Evolutionary conservation across 1,284 basidiomycete species (phyloP).

Genomic region (Malassezia dermatis): DNA sequence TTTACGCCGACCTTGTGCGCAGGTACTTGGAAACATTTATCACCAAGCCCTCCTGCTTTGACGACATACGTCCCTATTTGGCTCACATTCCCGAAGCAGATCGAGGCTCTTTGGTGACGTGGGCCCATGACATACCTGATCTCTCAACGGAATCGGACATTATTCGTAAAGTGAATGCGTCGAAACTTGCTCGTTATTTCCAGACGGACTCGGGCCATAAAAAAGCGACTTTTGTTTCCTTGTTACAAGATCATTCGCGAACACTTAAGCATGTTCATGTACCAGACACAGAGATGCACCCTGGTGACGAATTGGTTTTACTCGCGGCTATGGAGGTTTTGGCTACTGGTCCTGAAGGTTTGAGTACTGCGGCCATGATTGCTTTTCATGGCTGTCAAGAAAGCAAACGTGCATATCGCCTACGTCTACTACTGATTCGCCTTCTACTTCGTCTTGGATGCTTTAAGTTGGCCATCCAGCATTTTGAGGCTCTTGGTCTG

Average conservation of each 20-base stretch:
- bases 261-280: constrained; percentile 1
- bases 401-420: constrained; percentile 5
- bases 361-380: not conserved
- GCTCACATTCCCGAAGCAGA: not conserved
- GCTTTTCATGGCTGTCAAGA: not conserved
- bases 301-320: constrained; percentile 12
- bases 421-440: constrained; percentile 7
- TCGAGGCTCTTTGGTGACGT: not conserved
- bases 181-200: constrained; percentile 4
- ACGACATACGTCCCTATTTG: constrained; percentile 9
- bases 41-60: constrained; percentile 10
- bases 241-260: not conserved
- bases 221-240: not conserved
- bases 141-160: constrained; percentile 1
- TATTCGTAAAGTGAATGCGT: not conserved
- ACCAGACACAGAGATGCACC: constrained; percentile 17
- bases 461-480: not conserved
- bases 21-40: not conserved
- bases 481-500: constrained; percentile 1
- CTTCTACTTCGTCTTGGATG: constrained; percentile 10
- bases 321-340: not conserved
- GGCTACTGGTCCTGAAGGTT: not conserved
- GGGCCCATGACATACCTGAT: not conserved
- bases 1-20: not conserved
- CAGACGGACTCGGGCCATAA: not conserved